A percentile compares a stretch with the other conserved stretches of the same genome.
Conservation (phyloP, 495 filamentous ascomycete species). For the Aspergillus haitiensis region DNA sequence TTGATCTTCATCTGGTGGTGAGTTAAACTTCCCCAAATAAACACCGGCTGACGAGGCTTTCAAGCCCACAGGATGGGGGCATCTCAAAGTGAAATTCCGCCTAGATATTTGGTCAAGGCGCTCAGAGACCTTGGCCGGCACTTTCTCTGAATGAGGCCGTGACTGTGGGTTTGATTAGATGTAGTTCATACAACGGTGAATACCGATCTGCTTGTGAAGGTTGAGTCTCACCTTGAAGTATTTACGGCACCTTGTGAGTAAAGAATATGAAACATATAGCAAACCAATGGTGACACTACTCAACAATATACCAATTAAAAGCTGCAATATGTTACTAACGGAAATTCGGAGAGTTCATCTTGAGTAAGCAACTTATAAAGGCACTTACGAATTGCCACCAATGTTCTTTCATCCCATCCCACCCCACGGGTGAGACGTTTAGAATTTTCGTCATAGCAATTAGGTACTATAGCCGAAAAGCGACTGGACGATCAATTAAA, state of each 20-base stretch:
- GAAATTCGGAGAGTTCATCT: not conserved
- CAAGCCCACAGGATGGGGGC: conserved; percentile 13
- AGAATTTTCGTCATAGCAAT: conserved; percentile 38
- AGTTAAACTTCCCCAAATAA: conserved; percentile 46
- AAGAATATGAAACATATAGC: conserved; percentile 36
- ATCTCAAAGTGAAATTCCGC: conserved; percentile 27
- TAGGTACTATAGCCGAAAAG: conserved; percentile 20
- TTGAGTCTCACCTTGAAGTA: conserved; percentile 36
- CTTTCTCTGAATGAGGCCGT: conserved; percentile 27
- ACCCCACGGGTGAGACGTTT: conserved; percentile 35
- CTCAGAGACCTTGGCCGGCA: conserved; percentile 32
- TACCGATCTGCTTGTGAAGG: not conserved
- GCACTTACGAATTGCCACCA: conserved; percentile 50
- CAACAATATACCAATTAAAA: conserved; percentile 43
- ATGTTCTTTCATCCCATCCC: conserved; percentile 37
- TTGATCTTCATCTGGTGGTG: conserved; percentile 36
- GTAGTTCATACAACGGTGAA: not conserved
- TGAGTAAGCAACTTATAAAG: not conserved
- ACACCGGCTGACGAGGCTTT: conserved; percentile 51
- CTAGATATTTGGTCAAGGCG: conserved; percentile 32
- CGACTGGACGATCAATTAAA: conserved; percentile 9
- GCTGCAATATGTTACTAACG: conserved; percentile 20
- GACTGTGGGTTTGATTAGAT: conserved; percentile 26
- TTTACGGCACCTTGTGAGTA: conserved; percentile 20
- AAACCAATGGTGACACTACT: conserved; percentile 33